These are phyloP conservation scores for Solidago caesia DNA, from an alignment of 129 eudicot genomes.

Conservation along the genomic window DNA sequence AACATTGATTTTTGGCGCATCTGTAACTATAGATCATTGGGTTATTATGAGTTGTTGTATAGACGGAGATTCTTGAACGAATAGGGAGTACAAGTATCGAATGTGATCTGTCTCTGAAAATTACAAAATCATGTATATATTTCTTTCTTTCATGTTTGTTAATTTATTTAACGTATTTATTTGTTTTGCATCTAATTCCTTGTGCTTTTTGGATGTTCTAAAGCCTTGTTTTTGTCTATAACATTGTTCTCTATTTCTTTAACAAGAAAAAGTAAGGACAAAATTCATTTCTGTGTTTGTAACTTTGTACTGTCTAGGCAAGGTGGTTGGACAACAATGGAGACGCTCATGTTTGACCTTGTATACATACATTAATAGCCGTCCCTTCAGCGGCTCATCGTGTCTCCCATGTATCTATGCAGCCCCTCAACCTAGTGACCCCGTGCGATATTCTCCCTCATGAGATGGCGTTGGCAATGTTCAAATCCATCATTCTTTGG, in stretches of 20 bases:
- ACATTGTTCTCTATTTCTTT: not conserved
- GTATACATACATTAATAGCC: no score
- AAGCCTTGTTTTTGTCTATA: not conserved
- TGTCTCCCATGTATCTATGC: no score
- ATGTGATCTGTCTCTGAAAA: conserved; percentile 21
- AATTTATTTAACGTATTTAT: not conserved
- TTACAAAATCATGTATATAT: not conserved
- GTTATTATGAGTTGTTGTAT: not conserved
- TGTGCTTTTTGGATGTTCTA: not conserved
- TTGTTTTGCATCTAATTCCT: not conserved
- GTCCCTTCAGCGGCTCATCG: no score
- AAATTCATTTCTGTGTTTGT: not conserved
- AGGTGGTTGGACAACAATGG: not conserved
- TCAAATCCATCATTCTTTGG: no score
- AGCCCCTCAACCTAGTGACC: no score
- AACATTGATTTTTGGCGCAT: conserved; percentile 3
- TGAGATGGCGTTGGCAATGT: no score
- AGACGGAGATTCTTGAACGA: not conserved
- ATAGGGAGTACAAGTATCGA: conserved; percentile 18
- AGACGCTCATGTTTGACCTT: not conserved
- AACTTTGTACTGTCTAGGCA: not conserved
- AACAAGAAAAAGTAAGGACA: not conserved
- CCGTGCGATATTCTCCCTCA: no score
- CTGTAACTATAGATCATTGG: conserved; percentile 5
- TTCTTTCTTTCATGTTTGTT: not conserved